Evolutionary conservation across 176 grass and related monocot genomes (phyloP), one percentile per base, ranked within the genome.

Genomic region (Neostapfia colusana): DNA sequence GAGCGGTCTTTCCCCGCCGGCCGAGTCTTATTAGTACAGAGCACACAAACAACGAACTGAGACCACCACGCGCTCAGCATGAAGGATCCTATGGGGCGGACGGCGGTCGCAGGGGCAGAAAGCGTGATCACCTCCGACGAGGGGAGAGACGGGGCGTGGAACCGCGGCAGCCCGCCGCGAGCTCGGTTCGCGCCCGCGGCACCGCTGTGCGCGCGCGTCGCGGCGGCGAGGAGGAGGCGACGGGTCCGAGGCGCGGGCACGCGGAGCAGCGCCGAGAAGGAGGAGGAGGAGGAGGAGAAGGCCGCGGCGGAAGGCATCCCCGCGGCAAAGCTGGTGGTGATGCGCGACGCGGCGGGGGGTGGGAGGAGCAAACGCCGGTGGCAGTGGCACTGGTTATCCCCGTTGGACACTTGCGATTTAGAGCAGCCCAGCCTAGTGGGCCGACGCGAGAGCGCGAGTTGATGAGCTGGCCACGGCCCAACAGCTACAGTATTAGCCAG

Each of bases 91-190:
- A 68, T 1, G 43, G 31, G 42, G 27, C 6, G 5, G 10, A 16
- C 3, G 6, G 10, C 41, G 2, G n/a, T n/a, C 13, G 10, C 10
- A 5, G 14, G 16, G 27, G 26, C 8, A 35, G 15, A 0, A 31
- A 58, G 48, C 20, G 14, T 15, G 65, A 7, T 49, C 71, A 63
- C 95, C 87, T 90, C 83, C 35, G 80, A 94, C 4, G 84, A 80
- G 14, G 89, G 95, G 46, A 98, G 89, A 15, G 73, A 84, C 20
- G 82, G 87, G 40, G 89, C 73, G 48, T 98, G 89, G 77, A 94
- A 92, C 24, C 95, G 91, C 48, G 91, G 91, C 25, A 94, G 77
- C 53, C 77, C 89, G 6, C 95, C 91, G 8, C 95, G 84, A 62
- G 87, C 82, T 24, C 86, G 89, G 79, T 77, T 94, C 15, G 35